Base-by-base conservation (phyloP, 768 basidiomycete species). In the Lactarius akahatsu region DNA sequence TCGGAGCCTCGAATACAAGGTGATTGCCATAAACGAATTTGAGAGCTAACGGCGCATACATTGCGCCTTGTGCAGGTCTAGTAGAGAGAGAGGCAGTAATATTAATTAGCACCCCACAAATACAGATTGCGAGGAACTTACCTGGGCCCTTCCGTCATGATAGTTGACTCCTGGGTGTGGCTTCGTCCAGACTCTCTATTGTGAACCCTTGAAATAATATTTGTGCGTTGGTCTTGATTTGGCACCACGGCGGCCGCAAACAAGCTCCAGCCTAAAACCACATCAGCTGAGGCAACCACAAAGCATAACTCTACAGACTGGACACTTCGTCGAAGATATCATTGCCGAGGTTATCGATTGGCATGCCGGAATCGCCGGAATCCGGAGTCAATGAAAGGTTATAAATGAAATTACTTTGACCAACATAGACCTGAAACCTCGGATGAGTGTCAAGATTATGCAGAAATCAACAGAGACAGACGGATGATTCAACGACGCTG, bases 401-500 rank as follows among this genome's bases (percentile, higher is more conserved):
- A 36, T 40, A 2, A 10, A 67, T 38, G 62, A 56, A 67, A 23
- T 15, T 66, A 23, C 64, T 57, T 4, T 68, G 67, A 2, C n/a
- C 38, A 2, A 23, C 3, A 18, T 47, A 68, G 16, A 71, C 43
- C 70, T 71, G 16, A 26, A 60, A 43, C 10, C 18, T 43, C 41
- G 2, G 45, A 57, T 63, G 6, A 50, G 30, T 8, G 26, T 38
- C 45, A 16, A 36, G 54, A 47, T 34, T n/a, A 52, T 40, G 20
- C 16, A 3, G 26, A 28, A 13, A 36, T 26, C 43, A 32, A n/a
- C 16, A 5, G 47, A 63, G n/a, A 70, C 71, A 2, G 16, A 65
- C 67, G 16, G 61, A 55, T 62, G 57, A 55, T 7, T 66, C 64
- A 75, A 89, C 84, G 15, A 89, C 72, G 57, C 82, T 80, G 28